Evolutionary conservation across 139 green algal genomes (phyloP).

Genomic region (Micractinium sp.): DNA sequence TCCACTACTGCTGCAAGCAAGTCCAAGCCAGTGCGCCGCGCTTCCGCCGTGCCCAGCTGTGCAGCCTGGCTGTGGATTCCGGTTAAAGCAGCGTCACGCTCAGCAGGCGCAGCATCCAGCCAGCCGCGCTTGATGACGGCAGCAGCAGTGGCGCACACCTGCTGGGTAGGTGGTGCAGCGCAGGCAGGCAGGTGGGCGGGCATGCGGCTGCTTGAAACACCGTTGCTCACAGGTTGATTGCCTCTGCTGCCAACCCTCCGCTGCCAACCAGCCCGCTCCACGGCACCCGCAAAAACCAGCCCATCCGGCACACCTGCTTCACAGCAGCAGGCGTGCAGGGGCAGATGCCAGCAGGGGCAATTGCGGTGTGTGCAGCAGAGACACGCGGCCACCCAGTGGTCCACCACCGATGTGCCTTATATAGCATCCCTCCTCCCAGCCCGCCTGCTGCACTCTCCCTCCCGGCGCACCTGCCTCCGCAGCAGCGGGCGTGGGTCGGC

Average conservation of each 20-base stretch:
- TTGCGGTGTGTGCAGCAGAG: background rate
- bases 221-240: too few species aligned
- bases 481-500: slow-evolving; percentile 5
- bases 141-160: slow-evolving; percentile 56
- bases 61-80: slow-evolving; percentile 28
- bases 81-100: slow-evolving; percentile 54
- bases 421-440: background rate
- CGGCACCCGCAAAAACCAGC: too few species aligned
- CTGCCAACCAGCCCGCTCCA: too few species aligned
- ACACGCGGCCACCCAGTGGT: background rate
- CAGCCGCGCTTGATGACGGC: slow-evolving; percentile 81
- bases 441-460: background rate
- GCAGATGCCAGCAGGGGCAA: slow-evolving; percentile 29
- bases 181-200: too few species aligned
- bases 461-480: background rate
- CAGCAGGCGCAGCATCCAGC: slow-evolving; percentile 45
- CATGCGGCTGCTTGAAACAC: background rate
- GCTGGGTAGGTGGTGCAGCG: background rate
- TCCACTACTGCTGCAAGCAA: slow-evolving; percentile 71
- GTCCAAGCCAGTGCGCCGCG: slow-evolving; percentile 31
- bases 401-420: too few species aligned
- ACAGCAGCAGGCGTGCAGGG: slow-evolving; percentile 36
- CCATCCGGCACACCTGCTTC: too few species aligned
- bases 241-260: too few species aligned
- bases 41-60: slow-evolving; percentile 5